These are phyloP conservation scores for Acanthamoeba rhysodes DNA, from an alignment of 208 protist genomes.

Conservation along the genomic window DNA sequence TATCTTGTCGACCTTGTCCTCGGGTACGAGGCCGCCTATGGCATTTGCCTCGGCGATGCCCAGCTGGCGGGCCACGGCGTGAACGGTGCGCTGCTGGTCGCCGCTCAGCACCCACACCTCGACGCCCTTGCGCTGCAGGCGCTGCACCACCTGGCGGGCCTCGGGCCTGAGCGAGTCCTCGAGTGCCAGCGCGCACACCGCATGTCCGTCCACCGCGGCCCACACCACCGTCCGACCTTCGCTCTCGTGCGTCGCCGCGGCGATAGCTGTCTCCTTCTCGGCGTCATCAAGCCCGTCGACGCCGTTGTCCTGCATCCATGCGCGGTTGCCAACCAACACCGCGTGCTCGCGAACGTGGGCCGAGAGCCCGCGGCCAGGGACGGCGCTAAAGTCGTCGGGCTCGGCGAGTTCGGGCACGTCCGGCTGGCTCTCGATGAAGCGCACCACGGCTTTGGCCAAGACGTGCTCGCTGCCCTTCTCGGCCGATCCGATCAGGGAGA, in stretches of 20 bases:
- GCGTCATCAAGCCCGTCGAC: not conserved
- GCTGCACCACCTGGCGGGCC: constrained; percentile 89
- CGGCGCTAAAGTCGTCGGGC: constrained; percentile 20
- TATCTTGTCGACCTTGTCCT: constrained; percentile 18
- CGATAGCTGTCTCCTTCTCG: not conserved
- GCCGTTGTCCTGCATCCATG: constrained; percentile 76
- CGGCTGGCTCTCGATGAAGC: not conserved
- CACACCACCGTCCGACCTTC: constrained; percentile 90
- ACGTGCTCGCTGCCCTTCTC: constrained; percentile 39
- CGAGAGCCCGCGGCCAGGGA: constrained; percentile 42
- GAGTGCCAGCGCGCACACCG: constrained; percentile 90
- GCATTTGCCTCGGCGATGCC: constrained; percentile 41
- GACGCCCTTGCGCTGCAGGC: constrained; percentile 85
- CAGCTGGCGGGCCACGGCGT: not conserved
- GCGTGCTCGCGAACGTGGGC: constrained; percentile 4
- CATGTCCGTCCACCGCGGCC: constrained; percentile 90
- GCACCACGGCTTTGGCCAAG: not conserved
- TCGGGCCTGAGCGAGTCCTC: constrained; percentile 94
- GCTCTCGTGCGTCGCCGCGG: constrained; percentile 54
- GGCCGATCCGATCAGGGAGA: not conserved
- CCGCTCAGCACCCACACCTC: constrained; percentile 59
- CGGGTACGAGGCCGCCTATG: constrained; percentile 84
- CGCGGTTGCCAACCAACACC: constrained; percentile 79
- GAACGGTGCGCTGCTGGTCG: constrained; percentile 57
- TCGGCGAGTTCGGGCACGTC: not conserved